These are phyloP conservation scores for Parathielavia appendiculata DNA, from an alignment of 495 filamentous ascomycete species.

Conservation along the genomic window DNA sequence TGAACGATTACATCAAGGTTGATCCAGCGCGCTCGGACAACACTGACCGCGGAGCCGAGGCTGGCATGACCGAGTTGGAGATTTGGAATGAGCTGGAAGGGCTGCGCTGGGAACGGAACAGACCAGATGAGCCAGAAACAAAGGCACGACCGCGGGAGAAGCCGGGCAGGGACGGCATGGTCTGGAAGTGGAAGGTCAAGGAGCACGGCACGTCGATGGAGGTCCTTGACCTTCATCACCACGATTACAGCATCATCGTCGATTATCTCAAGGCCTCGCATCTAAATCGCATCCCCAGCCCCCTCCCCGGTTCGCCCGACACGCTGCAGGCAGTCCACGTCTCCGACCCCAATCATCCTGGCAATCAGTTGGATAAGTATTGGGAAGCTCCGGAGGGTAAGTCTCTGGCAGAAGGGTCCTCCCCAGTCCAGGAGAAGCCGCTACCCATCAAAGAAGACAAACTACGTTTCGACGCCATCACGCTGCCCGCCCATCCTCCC, in stretches of 20 bases:
- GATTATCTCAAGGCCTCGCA: background rate
- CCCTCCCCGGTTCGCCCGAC: too few relatives aligned
- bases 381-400: background rate
- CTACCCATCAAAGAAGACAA: background rate
- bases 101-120: background rate
- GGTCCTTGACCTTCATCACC: constrained; percentile 4
- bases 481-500: background rate
- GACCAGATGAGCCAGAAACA: too few relatives aligned
- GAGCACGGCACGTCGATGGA: constrained; percentile 8
- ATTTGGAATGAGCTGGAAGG: constrained; percentile 5
- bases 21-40: background rate
- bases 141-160: background rate
- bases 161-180: background rate
- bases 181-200: constrained; percentile 12
- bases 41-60: background rate
- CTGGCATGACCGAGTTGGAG: background rate
- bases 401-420: background rate
- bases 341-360: background rate
- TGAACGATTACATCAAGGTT: constrained; percentile 12
- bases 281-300: background rate
- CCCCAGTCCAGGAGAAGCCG: background rate
- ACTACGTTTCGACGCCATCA: background rate
- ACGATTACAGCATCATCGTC: background rate
- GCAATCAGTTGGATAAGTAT: background rate
- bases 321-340: background rate